phyloP scores from a whole-genome alignment of 345 rosid genomes.

The Rhizophora apiculata region DNA sequence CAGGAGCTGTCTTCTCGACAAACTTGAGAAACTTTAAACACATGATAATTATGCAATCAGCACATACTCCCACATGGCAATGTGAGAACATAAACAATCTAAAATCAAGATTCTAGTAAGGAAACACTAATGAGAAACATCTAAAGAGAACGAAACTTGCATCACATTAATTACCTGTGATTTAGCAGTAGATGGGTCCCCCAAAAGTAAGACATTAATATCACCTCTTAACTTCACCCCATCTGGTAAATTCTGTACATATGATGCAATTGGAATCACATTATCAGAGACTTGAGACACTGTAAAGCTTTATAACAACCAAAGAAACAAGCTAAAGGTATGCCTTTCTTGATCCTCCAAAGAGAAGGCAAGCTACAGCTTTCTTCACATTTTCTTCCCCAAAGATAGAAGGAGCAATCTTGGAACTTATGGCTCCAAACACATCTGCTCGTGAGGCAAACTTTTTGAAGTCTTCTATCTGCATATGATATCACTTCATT shows the following conservation, averaged over 20 bases:
- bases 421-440: constrained; percentile 59
- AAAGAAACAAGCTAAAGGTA: neutral
- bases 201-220: constrained; percentile 86
- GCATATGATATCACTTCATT: constrained; percentile 13
- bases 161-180: constrained; percentile 60
- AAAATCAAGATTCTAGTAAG: neutral
- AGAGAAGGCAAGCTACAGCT: constrained; percentile 90
- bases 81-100: neutral
- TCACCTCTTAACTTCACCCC: constrained; percentile 96
- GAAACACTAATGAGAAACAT: neutral
- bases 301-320: neutral
- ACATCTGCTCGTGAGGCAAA: constrained; percentile 63
- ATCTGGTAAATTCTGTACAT: constrained; percentile 69
- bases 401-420: constrained; percentile 91
- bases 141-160: constrained; percentile 4
- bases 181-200: constrained; percentile 97
- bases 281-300: constrained; percentile 1
- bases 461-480: constrained; percentile 90
- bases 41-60: constrained; percentile 26
- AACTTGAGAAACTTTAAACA: constrained; percentile 78
- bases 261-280: neutral
- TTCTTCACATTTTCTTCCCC: constrained; percentile 88
- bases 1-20: constrained; percentile 95
- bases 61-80: neutral
- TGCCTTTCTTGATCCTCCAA: constrained; percentile 97